phyloP scores from a whole-genome alignment of 495 filamentous ascomycete species.

The Aspergillus hancockii region DNA sequence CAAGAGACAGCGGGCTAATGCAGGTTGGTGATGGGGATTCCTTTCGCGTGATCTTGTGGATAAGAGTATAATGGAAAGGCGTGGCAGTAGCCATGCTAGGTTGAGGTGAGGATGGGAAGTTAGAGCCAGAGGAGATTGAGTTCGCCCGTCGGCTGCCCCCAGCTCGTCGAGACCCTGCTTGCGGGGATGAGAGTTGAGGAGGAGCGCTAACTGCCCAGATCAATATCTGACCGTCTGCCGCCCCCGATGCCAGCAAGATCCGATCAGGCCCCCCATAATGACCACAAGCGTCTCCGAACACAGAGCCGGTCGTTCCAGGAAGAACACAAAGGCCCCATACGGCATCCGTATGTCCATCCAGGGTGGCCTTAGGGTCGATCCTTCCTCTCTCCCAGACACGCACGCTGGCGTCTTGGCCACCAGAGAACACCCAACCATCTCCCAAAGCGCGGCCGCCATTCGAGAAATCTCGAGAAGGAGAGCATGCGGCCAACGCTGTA shows the following conservation, averaged over 20 bases:
- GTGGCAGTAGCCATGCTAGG: constrained; percentile 74
- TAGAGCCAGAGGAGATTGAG: constrained; percentile 86
- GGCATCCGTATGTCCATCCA: constrained; percentile 92
- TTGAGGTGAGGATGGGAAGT: constrained; percentile 87
- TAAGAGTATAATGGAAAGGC: constrained; percentile 66
- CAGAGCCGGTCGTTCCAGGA: constrained; percentile 74
- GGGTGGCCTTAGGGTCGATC: constrained; percentile 91
- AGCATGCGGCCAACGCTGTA: constrained; percentile 82
- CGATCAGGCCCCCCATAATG: constrained; percentile 77
- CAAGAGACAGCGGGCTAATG: constrained; percentile 81
- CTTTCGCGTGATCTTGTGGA: constrained; percentile 77
- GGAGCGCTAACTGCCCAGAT: constrained; percentile 95
- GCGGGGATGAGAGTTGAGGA: constrained; percentile 78
- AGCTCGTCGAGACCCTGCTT: constrained; percentile 65
- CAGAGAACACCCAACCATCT: constrained; percentile 97
- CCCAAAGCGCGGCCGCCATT: constrained; percentile 82
- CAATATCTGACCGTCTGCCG: constrained; percentile 87
- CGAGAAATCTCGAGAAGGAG: constrained; percentile 78
- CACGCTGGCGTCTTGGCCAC: constrained; percentile 90
- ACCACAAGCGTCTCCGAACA: constrained; percentile 70
- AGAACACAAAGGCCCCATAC: constrained; percentile 95
- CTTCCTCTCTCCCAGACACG: constrained; percentile 92
- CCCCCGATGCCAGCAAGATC: constrained; percentile 86
- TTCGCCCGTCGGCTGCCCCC: constrained; percentile 81
- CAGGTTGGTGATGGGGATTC: constrained; percentile 83